Conservation (phyloP, 129 eudicot species). For the Mikania micrantha region DNA sequence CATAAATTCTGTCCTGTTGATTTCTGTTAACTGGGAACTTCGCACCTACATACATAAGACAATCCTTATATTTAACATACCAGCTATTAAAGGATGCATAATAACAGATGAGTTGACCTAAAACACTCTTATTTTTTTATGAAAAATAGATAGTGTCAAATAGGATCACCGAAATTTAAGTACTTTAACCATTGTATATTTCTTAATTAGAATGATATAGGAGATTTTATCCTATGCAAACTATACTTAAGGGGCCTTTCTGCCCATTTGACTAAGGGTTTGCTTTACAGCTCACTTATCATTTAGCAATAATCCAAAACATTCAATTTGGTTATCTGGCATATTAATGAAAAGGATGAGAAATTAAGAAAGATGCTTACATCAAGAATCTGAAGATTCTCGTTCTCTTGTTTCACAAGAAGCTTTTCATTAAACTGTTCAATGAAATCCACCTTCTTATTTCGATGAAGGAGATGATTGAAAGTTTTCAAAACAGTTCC, state of each 20-base stretch:
- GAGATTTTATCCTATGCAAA: not conserved
- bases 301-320: not conserved
- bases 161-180: not conserved
- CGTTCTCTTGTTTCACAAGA: slow-evolving; percentile 95
- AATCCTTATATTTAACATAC: slow-evolving; percentile 1
- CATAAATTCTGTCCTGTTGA: slow-evolving; percentile 19
- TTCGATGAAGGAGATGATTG: slow-evolving; percentile 84
- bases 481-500: slow-evolving; percentile 90
- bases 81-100: not conserved
- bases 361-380: slow-evolving; percentile 31
- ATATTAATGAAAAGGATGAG: not conserved
- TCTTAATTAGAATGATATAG: too few species aligned
- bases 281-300: not conserved
- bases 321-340: not conserved
- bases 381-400: slow-evolving; percentile 88
- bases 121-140: too few species aligned
- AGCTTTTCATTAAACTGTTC: slow-evolving; percentile 97
- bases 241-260: not conserved
- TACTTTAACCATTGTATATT: not conserved
- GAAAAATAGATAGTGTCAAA: not conserved
- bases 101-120: too few species aligned
- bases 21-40: slow-evolving; percentile 13
- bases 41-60: slow-evolving; percentile 10
- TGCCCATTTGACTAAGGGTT: not conserved
- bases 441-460: slow-evolving; percentile 93